Evolutionary conservation across 805 yeast genomes (phyloP), one percentile per base, ranked within the genome.

Genomic region (Osmozyma mogii): DNA sequence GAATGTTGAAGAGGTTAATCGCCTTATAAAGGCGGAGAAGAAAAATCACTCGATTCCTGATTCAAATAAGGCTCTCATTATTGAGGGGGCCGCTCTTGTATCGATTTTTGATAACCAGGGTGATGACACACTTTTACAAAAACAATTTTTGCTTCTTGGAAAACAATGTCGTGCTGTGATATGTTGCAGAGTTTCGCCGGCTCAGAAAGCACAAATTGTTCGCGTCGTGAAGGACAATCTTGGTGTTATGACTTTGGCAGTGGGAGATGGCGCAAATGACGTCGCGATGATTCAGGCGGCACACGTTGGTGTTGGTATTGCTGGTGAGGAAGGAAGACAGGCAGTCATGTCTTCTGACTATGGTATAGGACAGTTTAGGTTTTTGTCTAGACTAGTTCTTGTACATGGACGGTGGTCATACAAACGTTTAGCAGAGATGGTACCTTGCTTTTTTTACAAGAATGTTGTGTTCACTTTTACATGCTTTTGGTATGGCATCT

Each of bases 201-300:
- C 87, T 12, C 92, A 82, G 51, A 82, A 82, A 56, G 94, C 92
- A 3, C 70, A 70, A 10, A 81, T 83, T 15, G 89, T 81, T 14
- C 65, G 60, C 37, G 54, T 77, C 59, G 87, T 82, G 16, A 78
- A 78, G 48, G 59, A 65, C 17, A 66, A 68, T 6, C 65, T 82
- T 41, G 68, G 69, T 28, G 92, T 82, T 19, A 79, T 80, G 75
- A 80, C 92, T 0, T 62, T 82, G 34, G 84, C 89, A 0, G 75
- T 82, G 49, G 94, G 94, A 18, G 94, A 82, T 50, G 94, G 94
- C 39, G 84, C 92, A 15, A 82, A 82, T 47, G 94, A 82, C 52
- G 92, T 82, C 28, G 83, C 92, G 6, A 82, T 82, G 94, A 83
- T 82, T 38, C 89, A 81, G 47, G 81, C 84, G 19, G 89, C 94